Percentiles rank a stretch among this genome's conserved stretches.
Conservation (phyloP, 257 asterid species). For the Linaria vulgaris region DNA sequence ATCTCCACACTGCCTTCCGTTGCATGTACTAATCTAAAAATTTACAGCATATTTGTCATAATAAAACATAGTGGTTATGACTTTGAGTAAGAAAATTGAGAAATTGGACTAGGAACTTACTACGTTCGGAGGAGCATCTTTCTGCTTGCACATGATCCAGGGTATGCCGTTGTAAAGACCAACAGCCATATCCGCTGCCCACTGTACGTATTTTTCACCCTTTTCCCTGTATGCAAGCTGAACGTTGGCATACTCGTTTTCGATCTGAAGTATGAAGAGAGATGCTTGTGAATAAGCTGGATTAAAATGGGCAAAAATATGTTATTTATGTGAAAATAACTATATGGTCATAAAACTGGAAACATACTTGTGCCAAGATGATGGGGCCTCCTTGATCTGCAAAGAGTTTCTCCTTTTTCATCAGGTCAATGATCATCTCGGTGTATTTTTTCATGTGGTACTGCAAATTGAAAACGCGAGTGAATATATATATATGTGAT, state of each 20-base stretch:
- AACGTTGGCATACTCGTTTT: constrained; percentile 84
- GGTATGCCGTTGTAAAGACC: constrained; percentile 55
- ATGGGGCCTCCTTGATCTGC: constrained; percentile 98
- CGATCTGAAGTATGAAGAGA: constrained; percentile 45
- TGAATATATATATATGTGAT: neutral
- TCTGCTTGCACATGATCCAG: constrained; percentile 98
- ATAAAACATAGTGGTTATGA: neutral
- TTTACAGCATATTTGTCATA: neutral
- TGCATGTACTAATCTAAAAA: constrained; percentile 80
- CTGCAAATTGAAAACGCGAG: constrained; percentile 36
- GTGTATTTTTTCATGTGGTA: constrained; percentile 66
- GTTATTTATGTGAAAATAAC: neutral
- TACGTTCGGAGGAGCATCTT: constrained; percentile 64
- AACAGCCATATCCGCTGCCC: constrained; percentile 91
- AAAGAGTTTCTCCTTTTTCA: constrained; percentile 67
- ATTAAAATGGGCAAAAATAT: neutral
- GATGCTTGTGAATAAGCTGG: neutral
- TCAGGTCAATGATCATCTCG: constrained; percentile 53
- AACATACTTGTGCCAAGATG: constrained; percentile 74
- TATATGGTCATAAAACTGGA: neutral
- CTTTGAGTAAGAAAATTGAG: neutral
- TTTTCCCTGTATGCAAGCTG: constrained; percentile 62
- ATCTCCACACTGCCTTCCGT: constrained; percentile 93
- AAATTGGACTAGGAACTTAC: constrained; percentile 35
- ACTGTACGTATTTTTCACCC: constrained; percentile 60